Evolutionary conservation across 148 eudicot species (phyloP).

Genomic region (Oxyria digyna): DNA sequence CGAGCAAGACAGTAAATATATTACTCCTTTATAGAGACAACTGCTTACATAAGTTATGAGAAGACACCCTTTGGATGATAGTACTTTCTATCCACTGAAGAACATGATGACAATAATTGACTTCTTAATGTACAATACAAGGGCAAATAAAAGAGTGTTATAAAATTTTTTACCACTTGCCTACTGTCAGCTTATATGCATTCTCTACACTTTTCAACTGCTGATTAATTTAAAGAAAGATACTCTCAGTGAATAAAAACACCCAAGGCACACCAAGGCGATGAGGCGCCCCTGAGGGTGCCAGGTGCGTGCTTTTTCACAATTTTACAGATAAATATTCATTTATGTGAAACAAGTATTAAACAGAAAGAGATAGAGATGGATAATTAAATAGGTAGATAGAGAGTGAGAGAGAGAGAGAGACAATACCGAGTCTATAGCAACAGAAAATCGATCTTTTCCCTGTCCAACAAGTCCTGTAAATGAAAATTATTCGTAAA

Average conservation of each 20-base stretch:
- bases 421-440: conserved; percentile 72
- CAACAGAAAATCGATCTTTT: conserved; percentile 58
- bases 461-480: conserved; percentile 53
- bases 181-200: background rate
- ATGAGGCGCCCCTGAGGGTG: too few relatives aligned
- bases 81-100: background rate
- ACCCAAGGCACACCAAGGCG: too few relatives aligned
- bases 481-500: too few relatives aligned
- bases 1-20: background rate
- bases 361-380: too few relatives aligned
- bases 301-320: too few relatives aligned
- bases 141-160: background rate
- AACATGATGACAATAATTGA: background rate
- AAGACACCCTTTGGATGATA: background rate
- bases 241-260: too few relatives aligned
- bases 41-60: background rate
- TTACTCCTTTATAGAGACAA: background rate
- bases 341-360: background rate
- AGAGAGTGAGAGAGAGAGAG: too few relatives aligned
- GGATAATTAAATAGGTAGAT: too few relatives aligned
- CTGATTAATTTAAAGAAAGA: too few relatives aligned
- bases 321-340: too few relatives aligned
- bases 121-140: background rate
- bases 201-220: too few relatives aligned
- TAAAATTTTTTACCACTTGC: background rate